Base-by-base conservation (phyloP, 2,329 filamentous ascomycete species). In the Botrytis paeoniae region DNA sequence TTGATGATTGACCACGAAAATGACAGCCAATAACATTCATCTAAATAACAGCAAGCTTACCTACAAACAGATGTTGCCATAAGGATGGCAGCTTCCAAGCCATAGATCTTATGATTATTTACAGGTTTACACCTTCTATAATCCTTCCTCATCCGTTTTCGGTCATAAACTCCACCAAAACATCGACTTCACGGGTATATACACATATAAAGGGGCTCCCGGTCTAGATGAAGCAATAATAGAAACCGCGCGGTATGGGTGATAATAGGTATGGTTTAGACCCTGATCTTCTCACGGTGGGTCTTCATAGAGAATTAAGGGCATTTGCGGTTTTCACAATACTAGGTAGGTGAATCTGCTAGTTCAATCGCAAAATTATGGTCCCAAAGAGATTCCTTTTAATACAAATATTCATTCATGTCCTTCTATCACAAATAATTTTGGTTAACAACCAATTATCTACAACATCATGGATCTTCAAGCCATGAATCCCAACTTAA, bases 401-500 rank as follows among this genome's bases (percentile, higher is more conserved):
- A 43, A 57, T 59, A 69, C 65, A 69, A 57, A 69, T 57, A 57
- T 18, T n/a, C 18, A 57, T 57, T 57, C n/a, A 69, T 69, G 37
- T 69, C 65, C 54, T 32, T 39, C 32, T 18, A 29, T 35, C 29
- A 16, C 64, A 39, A 43, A 32, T 41, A 37, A 25, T 59, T 43
- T 57, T 69, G 64, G 65, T 59, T 57, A 69, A 69, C 45, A 32
- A 57, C 65, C 65, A 41, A 69, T 57, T 41, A n/a, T 59, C n/a
- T 25, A n/a, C 20, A 41, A n/a, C 39, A 69, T 69, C 48, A 72
- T 72, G 70, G 70, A 69, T 51, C 35, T 72, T 4, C 70, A 72
- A 72, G 39, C 63, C 54, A 72, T 72, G 39, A 35, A 72, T 59
- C 70, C 70, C 9, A 57, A 60, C 37, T 51, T 72, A 41, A 72